These are phyloP conservation scores for Ulvella scutata DNA, from an alignment of 139 green algal species.

Conservation along the genomic window DNA sequence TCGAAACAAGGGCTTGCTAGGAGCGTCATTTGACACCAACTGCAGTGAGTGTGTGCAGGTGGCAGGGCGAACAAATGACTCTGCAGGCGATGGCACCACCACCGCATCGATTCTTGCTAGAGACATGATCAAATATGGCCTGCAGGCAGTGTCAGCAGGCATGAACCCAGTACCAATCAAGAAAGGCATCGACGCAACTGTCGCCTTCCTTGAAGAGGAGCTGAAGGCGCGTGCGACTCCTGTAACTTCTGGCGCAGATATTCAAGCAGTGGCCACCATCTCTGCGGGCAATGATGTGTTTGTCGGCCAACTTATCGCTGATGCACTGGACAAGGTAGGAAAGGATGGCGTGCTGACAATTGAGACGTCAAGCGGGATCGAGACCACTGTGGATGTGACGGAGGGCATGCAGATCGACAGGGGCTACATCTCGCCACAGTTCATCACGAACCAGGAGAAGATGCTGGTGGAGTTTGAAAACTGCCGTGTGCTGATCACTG, in stretches of 20 bases:
- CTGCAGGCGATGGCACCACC: slow-evolving; percentile 91
- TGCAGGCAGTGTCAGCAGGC: slow-evolving; percentile 75
- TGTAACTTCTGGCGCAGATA: slow-evolving; percentile 79
- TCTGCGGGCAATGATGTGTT: slow-evolving; percentile 68
- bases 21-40: too few species aligned
- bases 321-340: slow-evolving; percentile 67
- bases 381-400: slow-evolving; percentile 79
- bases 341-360: slow-evolving; percentile 88
- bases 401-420: slow-evolving; percentile 97
- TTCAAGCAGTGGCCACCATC: slow-evolving; percentile 71
- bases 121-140: slow-evolving; percentile 87
- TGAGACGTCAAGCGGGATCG: slow-evolving; percentile 54
- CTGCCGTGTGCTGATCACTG: slow-evolving; percentile 78
- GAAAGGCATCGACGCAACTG: slow-evolving; percentile 93
- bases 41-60: slow-evolving; percentile 24
- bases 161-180: slow-evolving; percentile 93
- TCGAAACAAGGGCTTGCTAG: too few species aligned
- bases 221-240: slow-evolving; percentile 66
- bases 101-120: slow-evolving; percentile 88
- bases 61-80: slow-evolving; percentile 90
- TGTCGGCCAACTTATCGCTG: slow-evolving; percentile 71
- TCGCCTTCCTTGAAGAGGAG: slow-evolving; percentile 61
- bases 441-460: slow-evolving; percentile 86
- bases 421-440: slow-evolving; percentile 94
- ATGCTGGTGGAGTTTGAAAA: slow-evolving; percentile 88